These are phyloP conservation scores for Trichoderma breve DNA, from an alignment of 2,329 filamentous ascomycete species.

Conservation along the genomic window DNA sequence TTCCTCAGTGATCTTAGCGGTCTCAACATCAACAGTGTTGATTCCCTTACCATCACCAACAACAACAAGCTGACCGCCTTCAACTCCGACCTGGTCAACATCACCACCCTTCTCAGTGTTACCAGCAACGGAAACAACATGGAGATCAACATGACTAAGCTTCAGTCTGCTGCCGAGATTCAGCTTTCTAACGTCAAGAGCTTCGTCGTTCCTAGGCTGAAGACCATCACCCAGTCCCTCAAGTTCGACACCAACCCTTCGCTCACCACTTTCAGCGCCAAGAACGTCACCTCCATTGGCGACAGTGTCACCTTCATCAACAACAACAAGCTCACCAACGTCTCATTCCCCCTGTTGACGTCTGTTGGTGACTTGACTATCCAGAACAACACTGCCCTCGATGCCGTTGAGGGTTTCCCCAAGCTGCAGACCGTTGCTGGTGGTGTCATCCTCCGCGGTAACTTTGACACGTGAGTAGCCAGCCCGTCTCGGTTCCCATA, in stretches of 20 bases:
- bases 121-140: constrained; percentile 76
- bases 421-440: constrained; percentile 68
- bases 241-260: constrained; percentile 77
- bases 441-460: constrained; percentile 81
- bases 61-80: constrained; percentile 77
- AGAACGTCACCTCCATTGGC: constrained; percentile 68
- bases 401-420: constrained; percentile 64
- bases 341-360: constrained; percentile 66
- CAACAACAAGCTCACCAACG: constrained; percentile 65
- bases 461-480: constrained; percentile 73
- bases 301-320: constrained; percentile 58
- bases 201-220: constrained; percentile 71
- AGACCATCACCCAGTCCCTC: constrained; percentile 72
- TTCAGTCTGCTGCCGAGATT: constrained; percentile 55
- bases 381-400: constrained; percentile 82
- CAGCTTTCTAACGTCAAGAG: constrained; percentile 72
- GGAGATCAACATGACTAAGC: constrained; percentile 70
- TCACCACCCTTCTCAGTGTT: constrained; percentile 69
- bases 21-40: constrained; percentile 73
- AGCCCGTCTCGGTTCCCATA: constrained; percentile 11
- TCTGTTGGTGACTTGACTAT: constrained; percentile 75
- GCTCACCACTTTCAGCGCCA: constrained; percentile 58
- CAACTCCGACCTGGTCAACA: constrained; percentile 73
- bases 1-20: constrained; percentile 74
- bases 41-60: constrained; percentile 81